A percentile compares a stretch with the other conserved stretches of the same genome.
Conservation (phyloP, 371 early-diverging fungal species). For the Neoconidiobolus thromboides region DNA sequence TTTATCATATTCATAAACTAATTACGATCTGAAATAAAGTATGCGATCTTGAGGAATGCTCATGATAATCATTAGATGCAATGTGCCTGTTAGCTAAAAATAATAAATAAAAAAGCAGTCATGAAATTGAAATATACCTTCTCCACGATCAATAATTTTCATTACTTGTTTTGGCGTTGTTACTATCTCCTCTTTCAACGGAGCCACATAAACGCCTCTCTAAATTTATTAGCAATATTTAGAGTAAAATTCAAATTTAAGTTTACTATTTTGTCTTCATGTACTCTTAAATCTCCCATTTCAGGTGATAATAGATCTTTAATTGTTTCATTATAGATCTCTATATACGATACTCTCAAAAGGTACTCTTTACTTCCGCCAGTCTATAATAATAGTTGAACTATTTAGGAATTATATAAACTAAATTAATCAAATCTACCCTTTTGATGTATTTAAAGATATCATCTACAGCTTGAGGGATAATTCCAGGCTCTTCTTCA, state of each 20-base stretch:
- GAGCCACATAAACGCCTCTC: conserved; percentile 73
- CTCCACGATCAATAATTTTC: conserved; percentile 55
- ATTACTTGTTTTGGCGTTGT: conserved; percentile 61
- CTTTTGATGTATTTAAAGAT: conserved; percentile 53
- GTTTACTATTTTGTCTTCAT: conserved; percentile 44
- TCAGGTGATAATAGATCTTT: conserved; percentile 60
- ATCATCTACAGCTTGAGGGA: conserved; percentile 63
- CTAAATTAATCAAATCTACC: conserved; percentile 9
- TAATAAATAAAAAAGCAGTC: neutral
- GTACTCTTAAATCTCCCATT: conserved; percentile 55
- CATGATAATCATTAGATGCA: conserved; percentile 70
- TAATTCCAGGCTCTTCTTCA: conserved; percentile 47
- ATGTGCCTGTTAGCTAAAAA: conserved; percentile 47
- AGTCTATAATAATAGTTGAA: conserved; percentile 8
- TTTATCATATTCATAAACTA: neutral
- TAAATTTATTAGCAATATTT: conserved; percentile 10
- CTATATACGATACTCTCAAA: conserved; percentile 81
- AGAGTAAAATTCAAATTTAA: neutral
- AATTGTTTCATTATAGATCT: conserved; percentile 90
- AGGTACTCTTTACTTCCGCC: conserved; percentile 46
- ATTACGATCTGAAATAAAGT: conserved; percentile 74
- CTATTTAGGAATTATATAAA: conserved; percentile 10
- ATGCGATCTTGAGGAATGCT: conserved; percentile 70
- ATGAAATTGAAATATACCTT: conserved; percentile 20
- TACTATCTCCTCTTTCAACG: conserved; percentile 76